Base-by-base conservation (phyloP, 2,329 filamentous ascomycete genomes). In the Colletotrichum sp. region DNA sequence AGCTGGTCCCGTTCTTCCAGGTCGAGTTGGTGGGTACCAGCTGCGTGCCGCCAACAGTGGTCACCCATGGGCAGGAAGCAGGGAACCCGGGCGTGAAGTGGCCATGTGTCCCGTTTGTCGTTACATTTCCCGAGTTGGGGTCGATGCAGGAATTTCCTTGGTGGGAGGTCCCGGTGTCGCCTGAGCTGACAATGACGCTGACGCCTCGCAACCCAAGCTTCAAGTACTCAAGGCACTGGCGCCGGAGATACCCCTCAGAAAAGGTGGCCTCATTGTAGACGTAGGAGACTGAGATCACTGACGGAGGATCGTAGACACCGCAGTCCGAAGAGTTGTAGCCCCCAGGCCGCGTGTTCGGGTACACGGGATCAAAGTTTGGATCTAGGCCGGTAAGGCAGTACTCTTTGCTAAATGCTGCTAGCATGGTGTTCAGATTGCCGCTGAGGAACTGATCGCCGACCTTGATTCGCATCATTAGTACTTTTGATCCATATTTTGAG, bases 11-110 rank as follows among this genome's bases (percentile, higher is more conserved):
- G 4, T 36, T 26, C 62, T 12, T 28, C 55, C 55, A 58, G 55
- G 34, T n/a, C 6, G n/a, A 30, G 38, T 36, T 48, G 18, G 43
- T 67, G 6, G 60, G 13, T 5, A 60, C 8, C 7, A 73, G 21
- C 18, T 77, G 48, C 24, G 75, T 77, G 15, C 62, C 71, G 5
- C 87, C 86, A 7, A 88, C 85, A 3, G 83, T 80, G 5, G 87
- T 88, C 5, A 89, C 84, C 79, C 86, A 89, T 2, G 87, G 87
- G 66, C 87, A 89, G 34, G 82, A 82, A 2, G 84, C 84, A n/a
- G 87, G 87, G 78, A 87, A 89, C 16, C 82, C 80, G 0, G 87
- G 85, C 18, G 82, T 83, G 79, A 88, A 89, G 38, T 83, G 81
- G 36, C 80, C 82, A 12, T 48, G 18, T 48, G 38, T 48, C 75